Conservation (phyloP, 148 eudicot species). For the Cornus controversa region DNA sequence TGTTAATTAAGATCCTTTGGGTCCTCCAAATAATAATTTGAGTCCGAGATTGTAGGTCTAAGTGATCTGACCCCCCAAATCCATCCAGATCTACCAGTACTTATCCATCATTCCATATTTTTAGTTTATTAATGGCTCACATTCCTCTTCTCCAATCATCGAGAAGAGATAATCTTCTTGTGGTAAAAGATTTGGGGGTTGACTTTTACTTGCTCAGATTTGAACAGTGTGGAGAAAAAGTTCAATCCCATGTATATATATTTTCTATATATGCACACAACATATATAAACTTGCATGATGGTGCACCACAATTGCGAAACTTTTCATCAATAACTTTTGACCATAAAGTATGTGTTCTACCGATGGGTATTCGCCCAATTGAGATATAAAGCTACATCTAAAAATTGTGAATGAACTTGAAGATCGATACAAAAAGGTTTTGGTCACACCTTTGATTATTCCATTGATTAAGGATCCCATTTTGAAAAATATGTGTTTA, state of each 20-base stretch:
- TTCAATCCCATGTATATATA: neutral
- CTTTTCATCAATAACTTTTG: neutral
- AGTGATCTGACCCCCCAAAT: slow-evolving; percentile 12
- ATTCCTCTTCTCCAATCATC: slow-evolving; percentile 5
- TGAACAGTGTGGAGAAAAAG: neutral
- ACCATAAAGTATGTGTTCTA: neutral
- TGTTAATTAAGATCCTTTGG: neutral
- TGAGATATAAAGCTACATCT: neutral
- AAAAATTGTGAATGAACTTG: neutral
- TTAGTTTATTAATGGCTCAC: slow-evolving; percentile 5
- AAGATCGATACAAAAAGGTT: neutral
- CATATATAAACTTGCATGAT: neutral
- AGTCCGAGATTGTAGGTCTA: neutral
- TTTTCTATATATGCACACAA: neutral
- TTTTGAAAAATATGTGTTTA: neutral
- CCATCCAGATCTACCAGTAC: slow-evolving; percentile 19
- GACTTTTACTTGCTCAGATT: too few species aligned
- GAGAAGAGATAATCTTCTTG: slow-evolving; percentile 5
- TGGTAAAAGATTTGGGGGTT: neutral
- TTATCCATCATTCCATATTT: slow-evolving; percentile 26
- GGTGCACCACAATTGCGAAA: neutral
- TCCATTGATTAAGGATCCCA: neutral
- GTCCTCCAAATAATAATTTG: neutral
- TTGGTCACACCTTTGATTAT: neutral
- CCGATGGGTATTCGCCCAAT: neutral